Conservation (phyloP, 1,284 basidiomycete genomes). For the Tetrapyrgos nigripes region DNA sequence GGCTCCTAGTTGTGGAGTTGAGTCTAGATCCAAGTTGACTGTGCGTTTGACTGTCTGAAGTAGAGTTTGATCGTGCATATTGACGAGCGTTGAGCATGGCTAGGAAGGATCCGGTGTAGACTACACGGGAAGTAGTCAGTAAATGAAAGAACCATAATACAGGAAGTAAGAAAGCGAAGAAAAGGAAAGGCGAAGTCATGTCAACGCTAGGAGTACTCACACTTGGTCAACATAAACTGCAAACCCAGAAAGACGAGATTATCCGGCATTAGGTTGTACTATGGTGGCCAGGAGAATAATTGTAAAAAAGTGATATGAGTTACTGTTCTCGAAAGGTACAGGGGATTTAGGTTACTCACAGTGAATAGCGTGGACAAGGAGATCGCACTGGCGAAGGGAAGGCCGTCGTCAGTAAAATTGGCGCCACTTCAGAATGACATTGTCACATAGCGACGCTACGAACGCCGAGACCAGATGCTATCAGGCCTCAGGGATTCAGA, state of each 20-base stretch:
- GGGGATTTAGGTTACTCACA: constrained; percentile 27
- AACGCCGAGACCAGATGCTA: no score
- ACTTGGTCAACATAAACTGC: constrained; percentile 54
- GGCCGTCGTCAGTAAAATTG: background rate
- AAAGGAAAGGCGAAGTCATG: background rate
- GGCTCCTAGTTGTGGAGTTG: background rate
- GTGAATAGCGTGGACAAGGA: constrained; percentile 37
- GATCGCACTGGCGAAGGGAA: constrained; percentile 25
- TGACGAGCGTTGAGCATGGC: constrained; percentile 53
- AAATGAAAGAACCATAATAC: background rate
- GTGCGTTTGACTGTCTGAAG: background rate
- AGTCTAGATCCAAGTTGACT: no score
- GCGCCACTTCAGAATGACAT: background rate
- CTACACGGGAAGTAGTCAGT: constrained; percentile 27
- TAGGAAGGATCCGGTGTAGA: constrained; percentile 60
- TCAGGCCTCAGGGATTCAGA: no score
- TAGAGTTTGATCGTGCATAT: constrained; percentile 16
- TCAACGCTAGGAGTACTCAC: constrained; percentile 36
- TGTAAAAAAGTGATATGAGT: background rate
- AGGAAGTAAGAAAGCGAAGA: background rate
- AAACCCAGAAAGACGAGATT: constrained; percentile 56
- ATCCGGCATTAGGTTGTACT: constrained; percentile 53
- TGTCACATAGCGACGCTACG: background rate
- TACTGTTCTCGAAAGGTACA: background rate
- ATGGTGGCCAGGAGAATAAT: no score